A percentile compares a stretch with the other conserved stretches of the same genome.
phyloP scores from a whole-genome alignment of 2,329 filamentous ascomycete genomes.

The Rhinocladiella mackenziei region DNA sequence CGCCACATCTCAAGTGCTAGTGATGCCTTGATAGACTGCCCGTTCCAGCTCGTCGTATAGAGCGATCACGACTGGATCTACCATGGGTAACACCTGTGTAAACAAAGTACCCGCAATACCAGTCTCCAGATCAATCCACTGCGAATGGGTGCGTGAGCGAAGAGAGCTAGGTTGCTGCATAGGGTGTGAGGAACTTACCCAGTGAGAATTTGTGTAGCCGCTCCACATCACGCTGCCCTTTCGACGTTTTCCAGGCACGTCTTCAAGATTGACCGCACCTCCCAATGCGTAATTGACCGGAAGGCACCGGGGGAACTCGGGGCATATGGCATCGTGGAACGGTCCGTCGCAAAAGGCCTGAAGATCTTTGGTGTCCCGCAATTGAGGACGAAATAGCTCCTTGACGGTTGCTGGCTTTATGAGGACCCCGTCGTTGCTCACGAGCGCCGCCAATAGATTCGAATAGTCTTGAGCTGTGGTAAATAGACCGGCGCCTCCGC shows the following conservation, averaged over 20 bases:
- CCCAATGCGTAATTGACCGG: slow-evolving; percentile 4
- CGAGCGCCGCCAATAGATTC: slow-evolving; percentile 36
- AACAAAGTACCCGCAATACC: slow-evolving; percentile 3
- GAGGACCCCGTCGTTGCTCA: slow-evolving; percentile 41
- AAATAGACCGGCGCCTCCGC: slow-evolving; percentile 46
- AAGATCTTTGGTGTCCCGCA: neutral
- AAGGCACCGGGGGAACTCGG: neutral
- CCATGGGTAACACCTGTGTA: neutral
- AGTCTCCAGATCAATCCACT: slow-evolving; percentile 6
- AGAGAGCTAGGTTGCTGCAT: no score
- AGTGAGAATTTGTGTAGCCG: slow-evolving; percentile 5
- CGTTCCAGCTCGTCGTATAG: slow-evolving; percentile 2
- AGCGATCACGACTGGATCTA: neutral
- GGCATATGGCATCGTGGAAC: neutral
- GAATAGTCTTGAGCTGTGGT: slow-evolving; percentile 31
- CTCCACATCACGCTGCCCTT: slow-evolving; percentile 3
- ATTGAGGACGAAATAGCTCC: slow-evolving; percentile 2
- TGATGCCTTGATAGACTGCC: slow-evolving; percentile 5
- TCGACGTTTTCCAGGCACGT: slow-evolving; percentile 1
- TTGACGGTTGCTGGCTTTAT: slow-evolving; percentile 26
- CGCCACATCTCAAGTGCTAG: no score
- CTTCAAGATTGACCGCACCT: slow-evolving; percentile 4
- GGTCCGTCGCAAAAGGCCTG: neutral
- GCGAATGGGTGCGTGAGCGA: neutral
- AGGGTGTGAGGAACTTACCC: no score